Evolutionary conservation across 176 grass and related monocot species (phyloP), one percentile per base, ranked within the genome.

Genomic region (Oryza nivara): DNA sequence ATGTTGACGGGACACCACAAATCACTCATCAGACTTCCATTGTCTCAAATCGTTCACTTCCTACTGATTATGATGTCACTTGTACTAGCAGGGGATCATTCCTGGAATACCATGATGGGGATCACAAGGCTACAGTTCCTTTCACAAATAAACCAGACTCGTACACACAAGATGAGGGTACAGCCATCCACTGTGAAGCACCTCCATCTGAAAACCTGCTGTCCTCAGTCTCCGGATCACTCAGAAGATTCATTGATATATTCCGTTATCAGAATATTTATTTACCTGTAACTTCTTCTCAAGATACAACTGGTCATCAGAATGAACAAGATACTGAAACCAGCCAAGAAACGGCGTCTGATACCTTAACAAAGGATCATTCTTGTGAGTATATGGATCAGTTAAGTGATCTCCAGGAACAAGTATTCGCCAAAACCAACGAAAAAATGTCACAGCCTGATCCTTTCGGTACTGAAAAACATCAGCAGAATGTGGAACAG

Each of bases 201-300:
- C 30, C 52, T 80, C 41, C 63, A 70, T 84, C 76, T 76, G 81
- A 84, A 80, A 47, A 45, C 45, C 36, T 77, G 36, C 51, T 40
- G 14, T 30, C 71, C 6, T 70, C 84, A 15, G 89, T 78, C 77
- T 47, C 71, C 48, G 87, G 86, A 49, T 78, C 75, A 64, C 70
- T 75, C 3, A 80, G 67, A 74, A 73, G 58, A 73, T 82, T 85
- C 68, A 46, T 66, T 58, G 85, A 85, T 68, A 76, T 88, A 41
- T 67, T 88, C 46, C 38, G 8, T 35, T 60, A 63, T 61, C 70
- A 82, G 68, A 91, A 88, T 78, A 78, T 88, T 60, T 84, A 91
- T 85, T 72, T 91, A 66, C 89, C 82, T 43, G 77, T 91, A 73
- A 81, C 86, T 58, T 81, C 91, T 61, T 63, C 68, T 83, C 81